phyloP scores from a whole-genome alignment of 106 monocot species.

The Platanthera guangdongensis region DNA sequence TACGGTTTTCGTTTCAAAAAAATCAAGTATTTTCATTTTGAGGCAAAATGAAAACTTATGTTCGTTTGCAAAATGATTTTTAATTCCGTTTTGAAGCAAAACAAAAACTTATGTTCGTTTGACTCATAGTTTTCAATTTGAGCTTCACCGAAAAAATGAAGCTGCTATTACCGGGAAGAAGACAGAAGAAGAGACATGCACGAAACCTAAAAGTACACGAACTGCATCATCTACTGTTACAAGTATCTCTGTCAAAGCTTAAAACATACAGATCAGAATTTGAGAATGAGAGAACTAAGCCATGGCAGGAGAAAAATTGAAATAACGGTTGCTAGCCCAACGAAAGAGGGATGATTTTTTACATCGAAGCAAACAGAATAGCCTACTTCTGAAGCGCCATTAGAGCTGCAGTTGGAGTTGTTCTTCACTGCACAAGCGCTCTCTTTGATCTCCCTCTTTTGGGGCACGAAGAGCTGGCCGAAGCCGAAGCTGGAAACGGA shows the following conservation, averaged over 20 bases:
- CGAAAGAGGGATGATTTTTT: not conserved
- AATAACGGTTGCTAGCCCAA: not conserved
- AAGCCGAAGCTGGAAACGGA: constrained; percentile 16
- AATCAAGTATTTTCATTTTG: too few relatives aligned
- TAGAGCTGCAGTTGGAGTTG: not conserved
- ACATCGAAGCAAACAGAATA: not conserved
- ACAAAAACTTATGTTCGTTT: too few relatives aligned
- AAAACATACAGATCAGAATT: not conserved
- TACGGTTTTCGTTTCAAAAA: too few relatives aligned
- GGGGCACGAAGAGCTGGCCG: constrained; percentile 24
- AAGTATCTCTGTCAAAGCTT: not conserved
- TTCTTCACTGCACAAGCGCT: not conserved
- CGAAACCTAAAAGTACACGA: constrained; percentile 6
- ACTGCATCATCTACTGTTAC: not conserved
- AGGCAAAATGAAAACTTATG: too few relatives aligned
- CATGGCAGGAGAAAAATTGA: not conserved
- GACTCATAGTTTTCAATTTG: too few relatives aligned
- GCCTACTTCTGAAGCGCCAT: not conserved
- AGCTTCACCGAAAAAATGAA: too few relatives aligned
- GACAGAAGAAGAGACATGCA: too few relatives aligned
- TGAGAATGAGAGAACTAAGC: not conserved
- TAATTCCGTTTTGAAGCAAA: too few relatives aligned
- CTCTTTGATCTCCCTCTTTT: constrained; percentile 7
- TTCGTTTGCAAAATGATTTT: too few relatives aligned
- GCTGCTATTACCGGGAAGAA: too few relatives aligned